Evolutionary conservation across 208 protist genomes (phyloP).

Genomic region (Trypanosomatidae sp.): DNA sequence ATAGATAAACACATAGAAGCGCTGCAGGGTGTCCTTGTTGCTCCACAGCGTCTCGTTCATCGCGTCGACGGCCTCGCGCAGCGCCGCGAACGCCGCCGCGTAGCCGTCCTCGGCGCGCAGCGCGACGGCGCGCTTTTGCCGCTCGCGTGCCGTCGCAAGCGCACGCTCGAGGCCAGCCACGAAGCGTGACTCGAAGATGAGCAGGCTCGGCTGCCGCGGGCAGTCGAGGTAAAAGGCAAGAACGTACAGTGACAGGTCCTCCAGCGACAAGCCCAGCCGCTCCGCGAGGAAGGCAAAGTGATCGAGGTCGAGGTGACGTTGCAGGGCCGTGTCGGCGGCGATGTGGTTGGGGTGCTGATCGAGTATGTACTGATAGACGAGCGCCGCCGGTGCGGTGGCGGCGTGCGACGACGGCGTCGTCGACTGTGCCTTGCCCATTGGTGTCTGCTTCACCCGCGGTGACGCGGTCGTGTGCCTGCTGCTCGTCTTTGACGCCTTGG

Average conservation of each 20-base stretch:
- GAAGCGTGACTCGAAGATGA: conserved; percentile 35
- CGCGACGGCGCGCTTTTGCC: no score
- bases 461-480: no score
- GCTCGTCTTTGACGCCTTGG: no score
- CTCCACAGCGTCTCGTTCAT: conserved; percentile 11
- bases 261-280: conserved; percentile 17
- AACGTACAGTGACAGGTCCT: conserved; percentile 52
- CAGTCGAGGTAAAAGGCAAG: conserved; percentile 34
- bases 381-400: no score
- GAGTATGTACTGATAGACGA: no score
- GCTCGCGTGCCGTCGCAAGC: conserved; percentile 7
- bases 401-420: no score
- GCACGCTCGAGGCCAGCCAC: conserved; percentile 8
- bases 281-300: conserved; percentile 38
- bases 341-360: no score
- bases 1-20: conserved; percentile 52
- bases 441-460: no score
- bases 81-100: conserved; percentile 12
- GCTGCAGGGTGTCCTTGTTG: conserved; percentile 10
- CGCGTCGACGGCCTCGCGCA: conserved; percentile 6
- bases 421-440: neutral
- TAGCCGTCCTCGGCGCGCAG: conserved; percentile 8
- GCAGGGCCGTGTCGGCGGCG: no score
- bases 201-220: conserved; percentile 7
- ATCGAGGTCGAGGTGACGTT: conserved; percentile 15